phyloP scores from a whole-genome alignment of 345 rosid genomes.

The Syzygium oleosum region DNA sequence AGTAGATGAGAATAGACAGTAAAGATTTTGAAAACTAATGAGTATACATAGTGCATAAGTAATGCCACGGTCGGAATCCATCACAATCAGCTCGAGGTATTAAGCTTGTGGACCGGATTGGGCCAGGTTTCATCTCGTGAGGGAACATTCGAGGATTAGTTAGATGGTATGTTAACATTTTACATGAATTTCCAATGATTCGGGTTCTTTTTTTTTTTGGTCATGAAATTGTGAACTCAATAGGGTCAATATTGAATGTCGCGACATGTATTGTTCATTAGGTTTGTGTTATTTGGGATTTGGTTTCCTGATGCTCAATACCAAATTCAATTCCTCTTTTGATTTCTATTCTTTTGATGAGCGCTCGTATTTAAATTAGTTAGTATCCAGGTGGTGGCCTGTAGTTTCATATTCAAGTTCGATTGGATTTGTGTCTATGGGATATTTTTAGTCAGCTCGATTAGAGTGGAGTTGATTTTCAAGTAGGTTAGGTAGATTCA shows the following conservation, averaged over 20 bases:
- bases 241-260: neutral
- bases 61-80: no score
- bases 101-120: neutral
- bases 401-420: neutral
- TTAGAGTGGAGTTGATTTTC: no score
- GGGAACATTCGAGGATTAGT: no score
- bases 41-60: neutral
- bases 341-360: neutral
- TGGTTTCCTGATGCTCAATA: neutral
- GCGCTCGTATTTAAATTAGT: fast-evolving
- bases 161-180: no score
- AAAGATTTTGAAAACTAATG: neutral
- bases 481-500: no score
- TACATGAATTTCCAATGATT: neutral
- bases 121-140: no score
- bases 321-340: neutral
- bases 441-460: neutral
- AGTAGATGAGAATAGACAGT: neutral
- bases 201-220: neutral
- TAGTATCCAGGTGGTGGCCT: fast-evolving
- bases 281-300: neutral
- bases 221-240: neutral
- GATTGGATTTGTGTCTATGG: neutral
- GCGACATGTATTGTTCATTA: neutral
- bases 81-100: neutral